These are phyloP conservation scores for Cryphonectria japonica DNA, from an alignment of 2,329 filamentous ascomycete species.

Conservation along the genomic window DNA sequence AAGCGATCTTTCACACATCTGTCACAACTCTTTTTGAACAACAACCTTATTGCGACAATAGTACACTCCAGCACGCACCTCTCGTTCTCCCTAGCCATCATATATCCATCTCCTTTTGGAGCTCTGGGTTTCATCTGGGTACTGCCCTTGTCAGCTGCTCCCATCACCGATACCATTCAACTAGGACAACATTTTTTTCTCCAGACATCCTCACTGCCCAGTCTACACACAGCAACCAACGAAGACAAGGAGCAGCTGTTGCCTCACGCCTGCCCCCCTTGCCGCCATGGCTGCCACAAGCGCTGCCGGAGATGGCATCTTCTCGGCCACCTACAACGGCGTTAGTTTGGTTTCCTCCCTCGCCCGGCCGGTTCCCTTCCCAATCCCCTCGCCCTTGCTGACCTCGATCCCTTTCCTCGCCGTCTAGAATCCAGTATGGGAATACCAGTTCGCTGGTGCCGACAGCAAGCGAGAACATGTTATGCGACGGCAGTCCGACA, in stretches of 20 bases:
- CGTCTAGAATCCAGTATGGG: slow-evolving; percentile 85
- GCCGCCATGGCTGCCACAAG: slow-evolving; percentile 51
- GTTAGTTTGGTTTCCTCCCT: slow-evolving; percentile 48
- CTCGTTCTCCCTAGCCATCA: background rate
- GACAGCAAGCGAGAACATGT: slow-evolving; percentile 79
- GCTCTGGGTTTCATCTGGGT: background rate
- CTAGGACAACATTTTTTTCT: background rate
- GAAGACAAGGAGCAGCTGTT: background rate
- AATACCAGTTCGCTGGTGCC: slow-evolving; percentile 76
- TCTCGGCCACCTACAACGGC: slow-evolving; percentile 71
- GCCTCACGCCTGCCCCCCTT: background rate
- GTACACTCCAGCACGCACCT: background rate
- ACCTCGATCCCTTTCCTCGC: slow-evolving; percentile 8
- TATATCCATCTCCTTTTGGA: background rate
- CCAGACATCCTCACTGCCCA: background rate
- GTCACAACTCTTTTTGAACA: background rate
- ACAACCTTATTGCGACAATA: background rate
- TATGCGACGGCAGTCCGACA: slow-evolving; percentile 89
- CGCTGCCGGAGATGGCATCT: slow-evolving; percentile 52
- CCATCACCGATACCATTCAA: background rate
- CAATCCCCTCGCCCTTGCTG: slow-evolving; percentile 15
- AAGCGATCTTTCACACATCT: background rate
- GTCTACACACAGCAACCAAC: background rate
- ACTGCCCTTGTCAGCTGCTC: background rate
- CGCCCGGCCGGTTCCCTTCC: background rate